Base-by-base conservation (phyloP, 306 rosid genomes). In the Trichosanthes truncata region DNA sequence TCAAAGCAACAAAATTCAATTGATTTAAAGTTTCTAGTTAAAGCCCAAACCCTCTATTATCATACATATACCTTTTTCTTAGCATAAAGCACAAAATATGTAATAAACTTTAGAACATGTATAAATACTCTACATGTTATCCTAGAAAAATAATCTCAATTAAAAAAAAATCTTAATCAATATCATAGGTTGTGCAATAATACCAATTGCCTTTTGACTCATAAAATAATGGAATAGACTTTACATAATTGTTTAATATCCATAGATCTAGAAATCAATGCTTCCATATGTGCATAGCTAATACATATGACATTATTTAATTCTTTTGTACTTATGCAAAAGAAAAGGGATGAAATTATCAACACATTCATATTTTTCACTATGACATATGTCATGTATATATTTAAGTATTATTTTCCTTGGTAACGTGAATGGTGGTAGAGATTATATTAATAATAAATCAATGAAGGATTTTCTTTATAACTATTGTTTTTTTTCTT, bases 371-470 rank as follows among this genome's bases (percentile, higher is more conserved):
- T 67, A 67, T 67, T 71, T 67, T 71, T 71, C 53, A n/a, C 56
- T 43, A 71, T 71, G 55, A 71, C 76, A 71, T 71, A 71, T 71
- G 76, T 71, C 56, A 71, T 41, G 4, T 71, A 23, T 71, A 23
- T 48, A 73, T 73, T 73, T 73, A 7, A 26, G 2, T 25, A 45
- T 73, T 73, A 72, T 46, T 73, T 72, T 7, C 35, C 9, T 73
- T 26, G 77, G 77, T 65, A 84, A 86, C 87, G 88, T 84, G 89
- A 75, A 84, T 45, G 84, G 76, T 79, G 71, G 80, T 79, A 6
- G 84, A 77, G 5, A 23, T 13, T 46, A 55, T 61, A 45, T 23
- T 80, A 74, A 59, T 80, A 26, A 36, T 82, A 17, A 71, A 71
- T 45, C 38, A 71, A 71, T 5, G 12, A 71, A 43, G 0, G 7